Evolutionary conservation across 1,284 basidiomycete species (phyloP), one percentile per base, ranked within the genome.

Genomic region (Amylostereum areolatum): DNA sequence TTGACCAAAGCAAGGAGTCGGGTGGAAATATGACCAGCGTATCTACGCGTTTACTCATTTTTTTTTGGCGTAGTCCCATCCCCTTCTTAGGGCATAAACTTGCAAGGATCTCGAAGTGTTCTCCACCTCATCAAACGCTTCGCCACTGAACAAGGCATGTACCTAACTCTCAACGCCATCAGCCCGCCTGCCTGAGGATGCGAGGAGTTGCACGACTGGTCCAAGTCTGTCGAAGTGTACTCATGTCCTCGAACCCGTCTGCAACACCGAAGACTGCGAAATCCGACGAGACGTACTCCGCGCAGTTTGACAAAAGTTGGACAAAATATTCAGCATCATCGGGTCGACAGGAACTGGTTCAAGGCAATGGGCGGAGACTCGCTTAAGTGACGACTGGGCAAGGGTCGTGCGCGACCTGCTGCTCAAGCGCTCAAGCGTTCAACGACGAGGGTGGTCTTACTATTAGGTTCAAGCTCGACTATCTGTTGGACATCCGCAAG

Each of bases 101-200:
- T 92, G 57, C 71, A 78, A 46, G 66, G 73, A n/a, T 77, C 88
- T 3, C 73, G 78, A 24, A 56, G 63, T 31, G 83, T 92, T 61
- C 78, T 96, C 37, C 80, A 89, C 46, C 83, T 81, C 1, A 80
- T 97, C 47, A 94, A 97, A 70, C 85, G 95, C 36, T 96, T 97
- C 65, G 94, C 95, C 35, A 89, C 94, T 62, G 81, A 80, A 57
- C 59, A 78, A 60, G 75, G 73, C 47, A 71, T 92, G 66, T 73
- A 86, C 53, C 69, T 77, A 43, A 81, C 96, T 52, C 72, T 89
- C 45, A 78, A 89, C 57, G 80, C 92, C 9, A 73, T 89, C 51
- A 76, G 87, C n/a, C 62, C 78, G 78, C 11, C 74, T 98, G 39
- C 87, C 86, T 59, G 74, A 83, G 43, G 91, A 95, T 62, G 78